Conservation (phyloP, 371 early-diverging fungal genomes). For the Blyttiomyces sp. region DNA sequence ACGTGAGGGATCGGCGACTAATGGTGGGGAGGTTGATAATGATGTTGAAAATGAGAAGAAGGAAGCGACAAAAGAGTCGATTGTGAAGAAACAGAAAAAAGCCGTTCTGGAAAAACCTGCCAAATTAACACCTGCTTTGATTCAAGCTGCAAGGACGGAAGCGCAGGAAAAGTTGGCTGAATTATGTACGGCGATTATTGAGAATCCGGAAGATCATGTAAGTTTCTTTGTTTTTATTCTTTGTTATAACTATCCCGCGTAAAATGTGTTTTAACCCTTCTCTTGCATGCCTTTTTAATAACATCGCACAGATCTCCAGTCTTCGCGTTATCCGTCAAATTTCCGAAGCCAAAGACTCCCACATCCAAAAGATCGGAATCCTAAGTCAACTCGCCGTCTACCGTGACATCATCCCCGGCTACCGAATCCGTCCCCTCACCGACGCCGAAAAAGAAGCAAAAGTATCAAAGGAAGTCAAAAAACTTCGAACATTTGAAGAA, state of each 20-base stretch:
- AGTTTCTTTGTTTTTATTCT: slow-evolving; percentile 7
- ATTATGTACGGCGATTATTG: slow-evolving; percentile 69
- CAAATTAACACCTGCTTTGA: neutral
- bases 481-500: slow-evolving; percentile 82
- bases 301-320: slow-evolving; percentile 43
- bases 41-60: neutral
- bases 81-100: neutral
- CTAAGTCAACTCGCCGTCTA: slow-evolving; percentile 87
- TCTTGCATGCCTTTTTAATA: neutral
- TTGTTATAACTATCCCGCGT: neutral
- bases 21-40: slow-evolving; percentile 17
- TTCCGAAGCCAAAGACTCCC: slow-evolving; percentile 46
- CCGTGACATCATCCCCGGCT: slow-evolving; percentile 92
- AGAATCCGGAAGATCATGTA: slow-evolving; percentile 76
- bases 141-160: slow-evolving; percentile 44
- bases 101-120: neutral
- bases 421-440: slow-evolving; percentile 84
- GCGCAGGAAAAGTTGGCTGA: slow-evolving; percentile 76
- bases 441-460: slow-evolving; percentile 68
- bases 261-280: neutral
- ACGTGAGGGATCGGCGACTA: neutral
- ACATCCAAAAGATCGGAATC: slow-evolving; percentile 58
- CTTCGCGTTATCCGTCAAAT: slow-evolving; percentile 63
- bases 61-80: neutral
- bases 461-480: slow-evolving; percentile 86